Base-by-base conservation (phyloP, 78 protist genomes). In the slime mould (Dictyostelium discoideum) region DNA sequence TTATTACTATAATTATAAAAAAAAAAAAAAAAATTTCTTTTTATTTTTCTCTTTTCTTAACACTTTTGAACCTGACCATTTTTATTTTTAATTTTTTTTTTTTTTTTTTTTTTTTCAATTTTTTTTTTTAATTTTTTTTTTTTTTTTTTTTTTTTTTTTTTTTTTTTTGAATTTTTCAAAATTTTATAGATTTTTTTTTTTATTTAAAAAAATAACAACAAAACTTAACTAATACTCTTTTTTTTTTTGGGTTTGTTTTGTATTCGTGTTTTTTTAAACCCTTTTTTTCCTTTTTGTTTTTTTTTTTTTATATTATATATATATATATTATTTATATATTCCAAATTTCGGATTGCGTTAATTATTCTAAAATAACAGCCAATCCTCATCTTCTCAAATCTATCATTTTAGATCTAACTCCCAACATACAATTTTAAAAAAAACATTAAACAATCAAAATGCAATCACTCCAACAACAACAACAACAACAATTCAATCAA, bases 381-480 rank as follows among this genome's bases (percentile, higher is more conserved):
- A 22, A 16, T 20, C 26, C 26, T 63, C n/a, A n/a, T n/a, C 11
- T 20, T 57, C 24, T 60, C 73, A 63, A 63, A 63, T 63, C 73
- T 63, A 63, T 63, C 73, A 63, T 63, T 63, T 63, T 63, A 63
- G 73, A 14, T 32, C 37, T 1, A 32, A 32, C 37, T 32, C 37
- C 37, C 37, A 32, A 32, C 37, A 0, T 32, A 32, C 37, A 32
- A 32, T 32, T 32, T 32, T 32, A 32, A 32, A 32, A 32, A 32
- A 32, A 32, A 32, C 37, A 32, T 32, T 29, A 72, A 24, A 32
- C 20, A 73, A 10, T 39, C 16, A 80, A 22, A 82, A 82, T 82
- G 86, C 86, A 82, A 82, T 82, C 86, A 42, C 29, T 82, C 37
- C 82, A 76, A 76, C 44, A 39, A 39, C 44, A 76, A 29, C 42